Base-by-base conservation (phyloP, 2,329 filamentous ascomycete genomes). In the Didymella pinodella region DNA sequence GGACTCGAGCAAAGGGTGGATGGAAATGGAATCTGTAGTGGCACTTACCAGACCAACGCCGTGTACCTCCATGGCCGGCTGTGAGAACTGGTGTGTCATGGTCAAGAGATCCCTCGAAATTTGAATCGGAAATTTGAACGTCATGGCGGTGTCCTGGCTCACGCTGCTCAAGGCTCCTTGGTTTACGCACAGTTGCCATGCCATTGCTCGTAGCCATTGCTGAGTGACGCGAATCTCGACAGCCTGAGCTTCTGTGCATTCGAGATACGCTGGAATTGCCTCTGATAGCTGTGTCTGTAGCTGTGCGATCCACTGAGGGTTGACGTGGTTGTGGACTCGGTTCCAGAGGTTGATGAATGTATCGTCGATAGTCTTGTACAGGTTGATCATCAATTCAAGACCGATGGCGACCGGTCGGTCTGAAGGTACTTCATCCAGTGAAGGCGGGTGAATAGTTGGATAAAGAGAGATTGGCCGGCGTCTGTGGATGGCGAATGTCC, bases 61-160 rank as follows among this genome's bases (percentile, higher is more conserved):
- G 64, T 93, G 83, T 3, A 93, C 81, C 63, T 94, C 91, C 80
- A 92, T 88, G 43, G 88, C 87, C 64, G 88, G 84, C 34, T 86
- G 86, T 0, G 89, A 88, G 69, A 95, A 90, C 52, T 90, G 86
- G 16, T 87, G 86, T 4, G 90, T 88, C 77, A 93, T 86, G 12
- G 78, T 75, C 0, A 86, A 78, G 1, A 88, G 81, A 48, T 86
- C 85, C 47, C 85, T 78, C 0, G 86, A 86, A n/a, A 88, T 86
- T 36, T 86, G 82, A 28, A 88, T 81, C 0, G 86, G 86, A 54
- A 86, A 88, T 31, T 82, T 81, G 76, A 88, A 88, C 32, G 81
- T 85, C 82, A 88, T 85, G 46, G 85, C 84, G 61, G 82, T 82
- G 56, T 90, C 84, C 7, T 80, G 75, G 0, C 86, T 81, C 2